Conservation (phyloP, 768 basidiomycete species). For the Pulveroboletus sp. region DNA sequence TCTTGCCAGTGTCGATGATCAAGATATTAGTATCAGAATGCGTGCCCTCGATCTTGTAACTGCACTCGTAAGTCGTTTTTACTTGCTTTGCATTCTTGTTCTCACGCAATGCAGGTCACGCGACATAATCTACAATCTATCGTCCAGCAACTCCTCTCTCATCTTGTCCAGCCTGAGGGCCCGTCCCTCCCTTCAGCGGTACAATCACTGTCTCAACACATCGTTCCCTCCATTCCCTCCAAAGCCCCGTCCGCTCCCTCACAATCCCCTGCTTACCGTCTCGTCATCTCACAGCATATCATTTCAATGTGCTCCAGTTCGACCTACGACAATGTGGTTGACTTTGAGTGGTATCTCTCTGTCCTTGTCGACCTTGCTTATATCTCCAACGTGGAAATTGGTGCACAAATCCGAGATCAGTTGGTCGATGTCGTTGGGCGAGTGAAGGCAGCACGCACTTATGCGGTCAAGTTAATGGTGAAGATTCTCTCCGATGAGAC, state of each 20-base stretch:
- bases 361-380: constrained; percentile 90
- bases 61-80: constrained; percentile 65
- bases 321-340: constrained; percentile 81
- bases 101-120: constrained; percentile 56
- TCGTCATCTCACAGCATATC: constrained; percentile 76
- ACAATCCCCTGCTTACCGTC: constrained; percentile 81
- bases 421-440: constrained; percentile 84
- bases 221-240: constrained; percentile 38
- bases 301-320: constrained; percentile 82
- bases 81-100: not conserved
- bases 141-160: constrained; percentile 83
- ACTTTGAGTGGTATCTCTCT: constrained; percentile 98
- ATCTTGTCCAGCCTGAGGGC: constrained; percentile 65
- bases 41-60: constrained; percentile 91
- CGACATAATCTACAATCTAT: constrained; percentile 82
- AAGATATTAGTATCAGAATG: constrained; percentile 95
- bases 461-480: constrained; percentile 81
- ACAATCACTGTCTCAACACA: constrained; percentile 48
- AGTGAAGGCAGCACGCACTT: constrained; percentile 69
- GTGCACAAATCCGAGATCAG: constrained; percentile 73
- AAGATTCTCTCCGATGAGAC: constrained; percentile 76
- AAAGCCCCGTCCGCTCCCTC: constrained; percentile 47
- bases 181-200: constrained; percentile 55
- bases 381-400: constrained; percentile 77
- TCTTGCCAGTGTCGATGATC: constrained; percentile 82